Base-by-base conservation (phyloP, 2,329 filamentous ascomycete genomes). In the Stachybotrys chartarum region DNA sequence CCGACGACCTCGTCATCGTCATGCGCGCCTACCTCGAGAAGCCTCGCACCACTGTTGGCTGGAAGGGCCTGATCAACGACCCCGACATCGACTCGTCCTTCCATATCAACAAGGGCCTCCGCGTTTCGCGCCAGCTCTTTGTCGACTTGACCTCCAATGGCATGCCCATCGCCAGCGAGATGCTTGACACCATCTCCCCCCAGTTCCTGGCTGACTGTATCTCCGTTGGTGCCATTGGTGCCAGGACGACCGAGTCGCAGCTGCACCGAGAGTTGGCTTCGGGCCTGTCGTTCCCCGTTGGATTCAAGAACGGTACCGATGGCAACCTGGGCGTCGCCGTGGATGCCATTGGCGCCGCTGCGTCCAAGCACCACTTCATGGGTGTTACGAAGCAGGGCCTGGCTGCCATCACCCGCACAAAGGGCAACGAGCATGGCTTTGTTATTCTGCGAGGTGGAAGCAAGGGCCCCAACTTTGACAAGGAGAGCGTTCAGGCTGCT, bases 1-100 rank as follows among this genome's bases (percentile, higher is more conserved):
- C 86, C 58, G 79, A 85, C 64, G 92, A 97, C 70, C 81, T 99
- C 50, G 86, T 86, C 72, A 89, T 99, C 71, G 86, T 99, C 68
- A 99, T 99, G 94, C 90, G 94, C 65, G 91, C 92, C 69, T 99
- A 99, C 82, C 87, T 99, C 53, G 94, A 99, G 81, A 99, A 99
- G 82, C 94, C 94, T 47, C 87, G 94, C 58, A 99, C 94, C 52
- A 99, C 94, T 0, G 92, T 99, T 52, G 94, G 94, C 70, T 99
- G 94, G 94, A 99, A 99, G 78, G 94, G 94, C 53, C 81, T 99
- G 72, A 97, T 99, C 81, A 99, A 99, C 75, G 94, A 99, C 73
- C 94, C 94, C 3, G 92, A 97, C 67, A 96, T 99, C 71, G 91
- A 99, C 73, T 87, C 94, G 72, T 94, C 88, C 68, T 99, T 89